Percentiles rank a stretch among this genome's conserved stretches.
phyloP scores from a whole-genome alignment of 2,329 filamentous ascomycete species.

The Trichoderma semiorbis region DNA sequence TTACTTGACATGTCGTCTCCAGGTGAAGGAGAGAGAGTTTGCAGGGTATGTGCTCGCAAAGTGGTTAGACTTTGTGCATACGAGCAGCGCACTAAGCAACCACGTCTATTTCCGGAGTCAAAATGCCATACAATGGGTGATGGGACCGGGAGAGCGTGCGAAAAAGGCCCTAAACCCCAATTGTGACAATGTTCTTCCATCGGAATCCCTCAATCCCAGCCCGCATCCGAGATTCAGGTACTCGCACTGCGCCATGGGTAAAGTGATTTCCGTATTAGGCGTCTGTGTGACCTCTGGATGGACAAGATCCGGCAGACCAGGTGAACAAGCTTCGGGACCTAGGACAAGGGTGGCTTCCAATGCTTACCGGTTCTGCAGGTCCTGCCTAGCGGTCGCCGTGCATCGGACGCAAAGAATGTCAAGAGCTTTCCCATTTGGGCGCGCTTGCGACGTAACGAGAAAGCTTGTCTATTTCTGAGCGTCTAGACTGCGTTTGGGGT shows the following conservation, averaged over 20 bases:
- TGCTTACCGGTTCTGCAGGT: conserved; percentile 21
- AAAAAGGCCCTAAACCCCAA: background rate
- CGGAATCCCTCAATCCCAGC: background rate
- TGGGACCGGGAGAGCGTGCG: background rate
- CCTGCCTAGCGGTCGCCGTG: conserved; percentile 19
- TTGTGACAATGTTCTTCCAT: background rate
- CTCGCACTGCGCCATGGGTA: conserved; percentile 20
- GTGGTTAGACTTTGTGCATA: background rate
- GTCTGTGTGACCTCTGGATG: conserved; percentile 25
- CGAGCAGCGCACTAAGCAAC: background rate
- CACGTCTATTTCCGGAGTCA: background rate
- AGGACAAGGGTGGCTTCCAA: background rate
- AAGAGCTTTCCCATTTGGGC: conserved; percentile 32
- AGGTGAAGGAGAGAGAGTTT: background rate
- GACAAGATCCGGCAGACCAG: conserved; percentile 14
- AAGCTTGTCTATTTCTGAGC: conserved; percentile 1
- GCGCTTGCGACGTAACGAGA: conserved; percentile 15
- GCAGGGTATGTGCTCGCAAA: background rate
- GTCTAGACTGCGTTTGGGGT: background rate
- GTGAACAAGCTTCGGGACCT: conserved; percentile 17
- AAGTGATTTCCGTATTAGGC: conserved; percentile 30
- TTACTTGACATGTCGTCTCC: background rate
- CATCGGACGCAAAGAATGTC: conserved; percentile 33
- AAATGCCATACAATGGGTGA: background rate
- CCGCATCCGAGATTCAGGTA: conserved; percentile 2